Conservation (phyloP, 768 basidiomycete genomes). For the Pleurotus eryngii region DNA sequence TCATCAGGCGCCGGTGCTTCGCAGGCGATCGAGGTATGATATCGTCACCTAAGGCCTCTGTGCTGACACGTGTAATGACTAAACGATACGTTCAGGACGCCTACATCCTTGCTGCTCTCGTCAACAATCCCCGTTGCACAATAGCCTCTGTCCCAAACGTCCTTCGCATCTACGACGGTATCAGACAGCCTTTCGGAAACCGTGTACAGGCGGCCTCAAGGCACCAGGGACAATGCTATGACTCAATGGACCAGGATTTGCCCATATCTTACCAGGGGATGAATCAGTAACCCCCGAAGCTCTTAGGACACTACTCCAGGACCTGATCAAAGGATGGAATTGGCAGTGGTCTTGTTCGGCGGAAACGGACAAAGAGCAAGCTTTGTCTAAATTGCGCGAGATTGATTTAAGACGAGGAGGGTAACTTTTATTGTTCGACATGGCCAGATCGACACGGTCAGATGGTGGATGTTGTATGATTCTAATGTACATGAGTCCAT, state of each 20-base stretch:
- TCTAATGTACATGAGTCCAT: no score
- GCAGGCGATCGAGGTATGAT: constrained; percentile 25
- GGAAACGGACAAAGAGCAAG: constrained; percentile 20
- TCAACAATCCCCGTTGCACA: constrained; percentile 14
- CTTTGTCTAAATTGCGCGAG: constrained; percentile 15
- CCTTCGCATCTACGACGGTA: constrained; percentile 22
- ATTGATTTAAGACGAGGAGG: background rate
- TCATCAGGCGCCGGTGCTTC: constrained; percentile 21
- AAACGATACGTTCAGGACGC: constrained; percentile 27
- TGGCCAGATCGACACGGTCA: no score
- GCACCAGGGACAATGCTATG: constrained; percentile 15
- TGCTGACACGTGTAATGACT: background rate
- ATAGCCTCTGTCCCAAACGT: constrained; percentile 20
- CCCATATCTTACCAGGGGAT: constrained; percentile 24
- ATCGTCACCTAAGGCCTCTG: background rate
- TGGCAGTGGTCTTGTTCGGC: constrained; percentile 26
- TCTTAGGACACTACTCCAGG: constrained; percentile 15
- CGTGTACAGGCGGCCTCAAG: constrained; percentile 17
- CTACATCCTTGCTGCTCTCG: constrained; percentile 30
- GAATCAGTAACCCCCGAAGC: constrained; percentile 15
- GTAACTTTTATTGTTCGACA: no score
- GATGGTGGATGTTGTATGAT: no score
- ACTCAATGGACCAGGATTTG: constrained; percentile 22
- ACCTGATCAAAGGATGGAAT: constrained; percentile 18
- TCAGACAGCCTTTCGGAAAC: constrained; percentile 26